These are phyloP conservation scores for Kwoniella dendrophila DNA, from an alignment of 768 basidiomycete genomes.

Conservation along the genomic window DNA sequence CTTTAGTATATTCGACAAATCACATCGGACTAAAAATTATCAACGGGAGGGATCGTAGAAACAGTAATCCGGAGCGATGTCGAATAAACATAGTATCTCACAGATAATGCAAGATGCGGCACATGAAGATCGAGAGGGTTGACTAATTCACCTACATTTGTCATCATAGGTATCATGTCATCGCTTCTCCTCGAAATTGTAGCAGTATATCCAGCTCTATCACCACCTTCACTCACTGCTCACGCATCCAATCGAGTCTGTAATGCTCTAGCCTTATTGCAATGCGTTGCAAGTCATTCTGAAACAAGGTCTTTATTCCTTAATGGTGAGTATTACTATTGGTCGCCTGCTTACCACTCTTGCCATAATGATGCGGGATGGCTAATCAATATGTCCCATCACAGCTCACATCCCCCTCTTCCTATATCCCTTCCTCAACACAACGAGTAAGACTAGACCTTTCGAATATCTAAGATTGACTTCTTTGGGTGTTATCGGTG, in stretches of 20 bases:
- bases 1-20: too few relatives aligned
- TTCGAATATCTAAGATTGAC: constrained; percentile 99
- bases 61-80: too few relatives aligned
- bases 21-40: too few relatives aligned
- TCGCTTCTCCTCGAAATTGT: constrained; percentile 96
- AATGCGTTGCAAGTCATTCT: constrained; percentile 96
- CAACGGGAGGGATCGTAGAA: too few relatives aligned
- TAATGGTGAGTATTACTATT: constrained; percentile 65
- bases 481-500: constrained; percentile 98
- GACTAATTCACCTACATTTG: background rate
- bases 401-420: constrained; percentile 91
- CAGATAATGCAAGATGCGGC: too few relatives aligned
- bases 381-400: background rate
- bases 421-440: constrained; percentile 97
- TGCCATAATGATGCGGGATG: too few relatives aligned
- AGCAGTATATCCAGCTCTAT: constrained; percentile 92
- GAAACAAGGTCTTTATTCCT: constrained; percentile 95
- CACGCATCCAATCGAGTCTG: constrained; percentile 98
- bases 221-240: constrained; percentile 92
- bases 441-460: constrained; percentile 97
- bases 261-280: constrained; percentile 94
- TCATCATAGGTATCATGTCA: constrained; percentile 83
- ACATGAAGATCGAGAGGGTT: too few relatives aligned
- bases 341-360: background rate
- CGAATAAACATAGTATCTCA: too few relatives aligned